Percentiles rank a stretch among this genome's conserved stretches.
Conservation (phyloP, 345 rosid species). For the Pistacia atlantica region DNA sequence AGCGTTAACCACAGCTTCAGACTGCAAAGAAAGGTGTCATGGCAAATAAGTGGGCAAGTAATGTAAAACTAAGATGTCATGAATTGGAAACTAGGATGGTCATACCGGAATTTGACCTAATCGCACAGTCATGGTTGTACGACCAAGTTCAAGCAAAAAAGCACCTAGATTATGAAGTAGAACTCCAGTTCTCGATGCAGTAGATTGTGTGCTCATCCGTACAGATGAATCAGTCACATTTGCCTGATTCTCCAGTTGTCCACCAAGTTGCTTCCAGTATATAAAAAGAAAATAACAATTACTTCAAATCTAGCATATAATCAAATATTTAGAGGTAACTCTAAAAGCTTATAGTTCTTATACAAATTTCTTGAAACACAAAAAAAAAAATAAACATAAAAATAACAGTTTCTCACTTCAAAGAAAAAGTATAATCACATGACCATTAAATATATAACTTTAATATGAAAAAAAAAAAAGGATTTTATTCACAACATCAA, state of each 20-base stretch:
- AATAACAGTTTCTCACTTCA: not conserved
- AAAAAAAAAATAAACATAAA: not conserved
- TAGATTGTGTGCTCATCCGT: slow-evolving; percentile 41
- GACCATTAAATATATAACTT: slow-evolving; percentile 1
- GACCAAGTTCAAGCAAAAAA: slow-evolving; percentile 78
- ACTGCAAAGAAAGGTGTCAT: slow-evolving; percentile 43
- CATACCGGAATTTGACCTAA: slow-evolving; percentile 72
- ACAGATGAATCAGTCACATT: slow-evolving; percentile 42
- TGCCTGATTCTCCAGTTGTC: slow-evolving; percentile 57
- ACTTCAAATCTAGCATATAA: slow-evolving; percentile 15
- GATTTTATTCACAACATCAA: not conserved
- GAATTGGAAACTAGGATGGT: slow-evolving; percentile 12
- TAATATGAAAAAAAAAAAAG: slow-evolving; percentile 6
- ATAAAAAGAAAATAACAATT: slow-evolving; percentile 9
- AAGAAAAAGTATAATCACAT: not conserved
- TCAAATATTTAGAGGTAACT: not conserved
- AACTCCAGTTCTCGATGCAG: slow-evolving; percentile 54
- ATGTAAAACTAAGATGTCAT: not conserved
- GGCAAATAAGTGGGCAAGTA: not conserved
- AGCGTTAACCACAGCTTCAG: slow-evolving; percentile 76
- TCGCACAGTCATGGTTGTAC: slow-evolving; percentile 71
- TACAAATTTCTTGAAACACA: slow-evolving; percentile 1
- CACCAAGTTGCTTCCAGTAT: slow-evolving; percentile 52
- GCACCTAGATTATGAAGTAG: slow-evolving; percentile 65
- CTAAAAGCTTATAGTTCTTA: slow-evolving; percentile 1